A percentile compares a stretch with the other conserved stretches of the same genome.
phyloP scores from a whole-genome alignment of 768 basidiomycete genomes.

The Lactarius evosmus region DNA sequence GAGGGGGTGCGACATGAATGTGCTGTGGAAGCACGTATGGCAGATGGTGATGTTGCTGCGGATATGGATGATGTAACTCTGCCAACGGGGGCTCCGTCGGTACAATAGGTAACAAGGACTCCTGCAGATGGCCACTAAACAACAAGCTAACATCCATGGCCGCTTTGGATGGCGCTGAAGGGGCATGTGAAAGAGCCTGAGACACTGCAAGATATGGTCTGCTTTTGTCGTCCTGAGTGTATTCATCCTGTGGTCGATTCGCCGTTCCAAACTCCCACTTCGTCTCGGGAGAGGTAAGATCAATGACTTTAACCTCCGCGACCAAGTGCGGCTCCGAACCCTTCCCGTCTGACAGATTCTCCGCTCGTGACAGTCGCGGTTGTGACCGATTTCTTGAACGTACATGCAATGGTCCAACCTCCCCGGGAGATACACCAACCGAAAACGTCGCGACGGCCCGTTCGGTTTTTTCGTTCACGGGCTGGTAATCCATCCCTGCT shows the following conservation, averaged over 20 bases:
- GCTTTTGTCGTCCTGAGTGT: constrained; percentile 9
- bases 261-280: constrained; percentile 63
- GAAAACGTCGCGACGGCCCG: constrained; percentile 41
- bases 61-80: constrained; percentile 21
- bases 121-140: constrained; percentile 20
- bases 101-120: constrained; percentile 5
- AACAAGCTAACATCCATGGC: constrained; percentile 21
- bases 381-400: constrained; percentile 36
- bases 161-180: constrained; percentile 3
- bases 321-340: not conserved
- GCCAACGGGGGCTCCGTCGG: constrained; percentile 10
- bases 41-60: constrained; percentile 16
- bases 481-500: not conserved
- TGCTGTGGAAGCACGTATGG: constrained; percentile 16
- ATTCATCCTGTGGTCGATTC: constrained; percentile 16
- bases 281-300: constrained; percentile 35
- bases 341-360: constrained; percentile 9
- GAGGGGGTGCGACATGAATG: constrained; percentile 10
- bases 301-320: constrained; percentile 32
- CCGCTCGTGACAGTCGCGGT: constrained; percentile 15
- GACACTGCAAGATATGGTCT: constrained; percentile 3
- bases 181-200: not conserved
- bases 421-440: constrained; percentile 44
- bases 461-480: constrained; percentile 29
- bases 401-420: constrained; percentile 33